A percentile compares a stretch with the other conserved stretches of the same genome.
Evolutionary conservation across 2,329 filamentous ascomycete species (phyloP).

Genomic region (Ophiobolus disseminans): DNA sequence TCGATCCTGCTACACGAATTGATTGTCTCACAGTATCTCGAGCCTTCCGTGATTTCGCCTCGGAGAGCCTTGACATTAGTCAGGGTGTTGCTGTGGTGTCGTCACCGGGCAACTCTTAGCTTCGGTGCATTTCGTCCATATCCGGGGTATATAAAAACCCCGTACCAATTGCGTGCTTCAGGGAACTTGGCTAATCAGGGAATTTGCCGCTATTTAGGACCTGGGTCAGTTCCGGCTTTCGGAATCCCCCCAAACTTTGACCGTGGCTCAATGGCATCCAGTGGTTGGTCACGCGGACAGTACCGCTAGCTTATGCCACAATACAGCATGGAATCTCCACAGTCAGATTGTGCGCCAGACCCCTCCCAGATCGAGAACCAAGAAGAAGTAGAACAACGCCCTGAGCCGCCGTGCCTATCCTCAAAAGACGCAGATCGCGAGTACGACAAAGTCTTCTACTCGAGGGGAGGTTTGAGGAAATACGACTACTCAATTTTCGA

Average conservation of each 20-base stretch:
- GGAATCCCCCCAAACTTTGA: neutral
- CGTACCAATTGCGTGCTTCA: no score
- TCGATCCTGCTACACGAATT: neutral
- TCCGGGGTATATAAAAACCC: no score
- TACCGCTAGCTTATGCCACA: neutral
- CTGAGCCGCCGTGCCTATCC: neutral
- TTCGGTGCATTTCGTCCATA: no score
- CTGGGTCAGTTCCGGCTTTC: neutral
- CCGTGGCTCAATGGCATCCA: neutral
- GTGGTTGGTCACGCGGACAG: neutral
- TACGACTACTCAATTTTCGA: neutral
- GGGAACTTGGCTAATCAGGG: no score
- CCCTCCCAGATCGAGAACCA: neutral
- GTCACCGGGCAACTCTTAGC: no score
- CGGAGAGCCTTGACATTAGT: neutral
- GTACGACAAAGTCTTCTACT: neutral
- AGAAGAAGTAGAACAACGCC: neutral
- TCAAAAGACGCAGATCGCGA: neutral
- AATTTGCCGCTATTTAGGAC: neutral
- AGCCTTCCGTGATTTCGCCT: conserved; percentile 10
- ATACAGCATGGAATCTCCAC: neutral
- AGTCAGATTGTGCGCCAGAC: neutral
- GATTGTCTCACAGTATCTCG: conserved; percentile 2
- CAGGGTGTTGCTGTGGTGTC: no score
- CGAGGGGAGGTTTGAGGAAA: neutral